These are phyloP conservation scores for Murraya koenigii DNA, from an alignment of 345 rosid genomes.

Conservation along the genomic window DNA sequence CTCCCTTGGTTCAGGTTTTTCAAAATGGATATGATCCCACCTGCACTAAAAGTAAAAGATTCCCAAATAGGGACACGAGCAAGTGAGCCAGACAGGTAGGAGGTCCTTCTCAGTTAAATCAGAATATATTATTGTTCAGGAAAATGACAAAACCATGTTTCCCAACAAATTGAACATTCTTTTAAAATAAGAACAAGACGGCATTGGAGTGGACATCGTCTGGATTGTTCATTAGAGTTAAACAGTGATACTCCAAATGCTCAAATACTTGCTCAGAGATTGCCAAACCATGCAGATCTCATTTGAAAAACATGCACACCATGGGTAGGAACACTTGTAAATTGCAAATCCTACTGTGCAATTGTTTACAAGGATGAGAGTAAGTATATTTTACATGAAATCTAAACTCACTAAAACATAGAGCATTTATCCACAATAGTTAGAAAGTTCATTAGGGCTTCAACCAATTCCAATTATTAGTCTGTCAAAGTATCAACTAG, in stretches of 20 bases:
- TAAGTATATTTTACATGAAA: neutral
- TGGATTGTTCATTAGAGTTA: neutral
- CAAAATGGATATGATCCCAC: neutral
- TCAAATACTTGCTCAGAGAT: neutral
- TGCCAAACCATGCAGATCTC: neutral
- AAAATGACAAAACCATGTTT: neutral
- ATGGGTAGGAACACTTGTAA: neutral
- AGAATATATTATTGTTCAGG: neutral
- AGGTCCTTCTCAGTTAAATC: neutral
- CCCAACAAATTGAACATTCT: neutral
- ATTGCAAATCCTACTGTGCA: neutral
- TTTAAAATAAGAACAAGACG: neutral
- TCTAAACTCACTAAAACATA: neutral
- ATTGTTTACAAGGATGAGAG: neutral
- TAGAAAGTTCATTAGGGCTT: neutral
- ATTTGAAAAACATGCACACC: neutral
- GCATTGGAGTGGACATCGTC: neutral
- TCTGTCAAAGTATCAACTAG: neutral
- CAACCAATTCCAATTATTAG: neutral
- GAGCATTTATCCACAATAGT: neutral
- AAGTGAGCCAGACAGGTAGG: neutral
- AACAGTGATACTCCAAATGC: neutral
- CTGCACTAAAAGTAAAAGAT: neutral
- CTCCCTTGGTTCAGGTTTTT: neutral
- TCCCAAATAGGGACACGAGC: neutral